phyloP scores from a whole-genome alignment of 2,329 filamentous ascomycete genomes.

The Pseudogymnoascus sp. region DNA sequence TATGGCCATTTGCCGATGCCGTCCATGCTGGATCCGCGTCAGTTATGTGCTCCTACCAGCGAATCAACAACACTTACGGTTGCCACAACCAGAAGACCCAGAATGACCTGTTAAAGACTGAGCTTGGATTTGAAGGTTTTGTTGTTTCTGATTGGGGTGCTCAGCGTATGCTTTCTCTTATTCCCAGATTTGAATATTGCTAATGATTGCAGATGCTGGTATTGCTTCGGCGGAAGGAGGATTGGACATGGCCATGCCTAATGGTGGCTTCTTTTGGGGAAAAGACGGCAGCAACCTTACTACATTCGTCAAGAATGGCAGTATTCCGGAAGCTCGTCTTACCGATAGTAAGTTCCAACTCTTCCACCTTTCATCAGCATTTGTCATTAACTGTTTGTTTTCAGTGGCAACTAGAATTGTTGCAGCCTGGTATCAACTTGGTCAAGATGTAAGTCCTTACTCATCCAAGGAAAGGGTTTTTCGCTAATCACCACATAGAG shows the following conservation, averaged over 20 bases:
- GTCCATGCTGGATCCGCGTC: slow-evolving; percentile 72
- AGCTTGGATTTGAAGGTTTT: slow-evolving; percentile 81
- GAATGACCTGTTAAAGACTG: slow-evolving; percentile 77
- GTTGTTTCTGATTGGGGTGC: slow-evolving; percentile 85
- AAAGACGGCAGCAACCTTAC: slow-evolving; percentile 42
- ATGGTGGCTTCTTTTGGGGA: slow-evolving; percentile 41
- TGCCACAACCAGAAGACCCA: slow-evolving; percentile 75
- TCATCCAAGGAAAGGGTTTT: slow-evolving; percentile 28
- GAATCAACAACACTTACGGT: slow-evolving; percentile 63
- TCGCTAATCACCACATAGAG: slow-evolving; percentile 33
- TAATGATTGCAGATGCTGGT: slow-evolving; percentile 68
- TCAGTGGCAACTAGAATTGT: slow-evolving; percentile 62
- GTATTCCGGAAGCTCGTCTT: slow-evolving; percentile 47
- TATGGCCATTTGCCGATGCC: slow-evolving; percentile 79
- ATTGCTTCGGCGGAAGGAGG: slow-evolving; percentile 75
- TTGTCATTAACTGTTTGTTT: slow-evolving; percentile 58
- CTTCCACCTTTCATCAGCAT: slow-evolving; percentile 43
- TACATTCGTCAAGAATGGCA: slow-evolving; percentile 53
- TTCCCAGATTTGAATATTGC: slow-evolving; percentile 71
- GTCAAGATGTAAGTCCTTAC: slow-evolving; percentile 58
- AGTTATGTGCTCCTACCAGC: slow-evolving; percentile 81
- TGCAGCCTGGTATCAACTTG: slow-evolving; percentile 51
- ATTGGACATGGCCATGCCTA: slow-evolving; percentile 71
- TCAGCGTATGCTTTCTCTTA: slow-evolving; percentile 75
- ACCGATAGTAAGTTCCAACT: slow-evolving; percentile 60